phyloP scores from a whole-genome alignment of 1,284 basidiomycete genomes.

The Phlebopus sp. region DNA sequence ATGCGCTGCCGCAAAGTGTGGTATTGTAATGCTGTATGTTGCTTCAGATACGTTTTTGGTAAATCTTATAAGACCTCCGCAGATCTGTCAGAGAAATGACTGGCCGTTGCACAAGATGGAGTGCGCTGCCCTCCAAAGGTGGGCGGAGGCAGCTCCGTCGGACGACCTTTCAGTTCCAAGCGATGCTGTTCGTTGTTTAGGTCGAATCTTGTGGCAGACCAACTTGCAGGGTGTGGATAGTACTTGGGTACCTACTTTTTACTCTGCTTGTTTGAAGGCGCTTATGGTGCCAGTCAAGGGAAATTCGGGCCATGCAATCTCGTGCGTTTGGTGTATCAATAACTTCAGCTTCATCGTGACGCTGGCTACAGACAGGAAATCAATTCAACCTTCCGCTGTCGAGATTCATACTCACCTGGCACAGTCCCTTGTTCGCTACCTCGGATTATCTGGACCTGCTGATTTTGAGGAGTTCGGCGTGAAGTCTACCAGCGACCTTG shows the following conservation, averaged over 20 bases:
- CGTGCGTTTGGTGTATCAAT: slow-evolving; percentile 46
- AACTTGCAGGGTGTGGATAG: slow-evolving; percentile 54
- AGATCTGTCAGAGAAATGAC: slow-evolving; percentile 78
- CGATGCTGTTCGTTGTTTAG: slow-evolving; percentile 76
- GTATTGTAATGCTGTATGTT: slow-evolving; percentile 70
- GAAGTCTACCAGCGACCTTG: slow-evolving; percentile 55
- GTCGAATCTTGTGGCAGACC: slow-evolving; percentile 67
- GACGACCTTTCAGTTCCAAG: slow-evolving; percentile 52
- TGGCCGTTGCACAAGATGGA: slow-evolving; percentile 78
- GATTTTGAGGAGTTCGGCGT: slow-evolving; percentile 60
- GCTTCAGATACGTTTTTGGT: slow-evolving; percentile 13
- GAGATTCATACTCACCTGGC: slow-evolving; percentile 66
- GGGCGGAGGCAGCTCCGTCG: slow-evolving; percentile 50
- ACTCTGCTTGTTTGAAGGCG: neutral
- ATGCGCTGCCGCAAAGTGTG: slow-evolving; percentile 62
- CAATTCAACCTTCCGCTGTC: slow-evolving; percentile 45
- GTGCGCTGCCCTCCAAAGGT: slow-evolving; percentile 65
- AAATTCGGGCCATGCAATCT: slow-evolving; percentile 71
- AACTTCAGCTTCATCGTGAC: slow-evolving; percentile 3
- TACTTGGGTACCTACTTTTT: slow-evolving; percentile 52
- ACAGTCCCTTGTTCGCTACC: slow-evolving; percentile 66
- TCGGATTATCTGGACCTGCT: slow-evolving; percentile 54
- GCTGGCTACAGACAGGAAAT: slow-evolving; percentile 43
- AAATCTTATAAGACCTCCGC: neutral
- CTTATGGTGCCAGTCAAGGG: slow-evolving; percentile 47